Evolutionary conservation across 768 basidiomycete genomes (phyloP).

Genomic region (Naganishia onofrii): DNA sequence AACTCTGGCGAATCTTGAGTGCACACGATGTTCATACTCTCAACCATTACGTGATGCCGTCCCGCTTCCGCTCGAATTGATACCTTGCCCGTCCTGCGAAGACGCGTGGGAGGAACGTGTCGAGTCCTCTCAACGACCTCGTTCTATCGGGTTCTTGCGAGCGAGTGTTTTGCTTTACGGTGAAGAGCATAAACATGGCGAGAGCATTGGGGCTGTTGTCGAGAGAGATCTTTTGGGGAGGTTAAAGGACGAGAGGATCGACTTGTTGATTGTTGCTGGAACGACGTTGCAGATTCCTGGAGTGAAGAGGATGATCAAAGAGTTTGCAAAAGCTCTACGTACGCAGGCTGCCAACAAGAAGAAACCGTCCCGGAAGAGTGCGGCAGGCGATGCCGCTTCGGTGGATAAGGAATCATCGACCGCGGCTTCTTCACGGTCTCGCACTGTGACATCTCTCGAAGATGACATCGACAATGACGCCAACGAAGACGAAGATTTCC

Average conservation of each 20-base stretch:
- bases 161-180: constrained; percentile 89
- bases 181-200: constrained; percentile 75
- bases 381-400: neutral
- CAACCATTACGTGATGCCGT: constrained; percentile 67
- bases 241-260: constrained; percentile 59
- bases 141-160: constrained; percentile 74
- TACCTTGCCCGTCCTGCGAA: constrained; percentile 76
- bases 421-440: constrained; percentile 11
- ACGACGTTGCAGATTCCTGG: constrained; percentile 86
- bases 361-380: constrained; percentile 13
- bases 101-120: constrained; percentile 67
- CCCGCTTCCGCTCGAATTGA: constrained; percentile 61
- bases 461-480: constrained; percentile 12
- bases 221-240: constrained; percentile 71
- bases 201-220: constrained; percentile 81
- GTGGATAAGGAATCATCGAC: neutral
- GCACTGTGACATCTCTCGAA: constrained; percentile 4
- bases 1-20: constrained; percentile 73
- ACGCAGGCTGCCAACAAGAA: constrained; percentile 26
- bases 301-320: constrained; percentile 84
- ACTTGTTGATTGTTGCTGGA: constrained; percentile 82
- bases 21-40: constrained; percentile 73
- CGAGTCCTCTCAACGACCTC: constrained; percentile 70
- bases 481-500: constrained; percentile 51
- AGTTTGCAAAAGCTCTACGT: constrained; percentile 68